Evolutionary conservation across 495 filamentous ascomycete genomes (phyloP).

Genomic region (Daldinia loculata): DNA sequence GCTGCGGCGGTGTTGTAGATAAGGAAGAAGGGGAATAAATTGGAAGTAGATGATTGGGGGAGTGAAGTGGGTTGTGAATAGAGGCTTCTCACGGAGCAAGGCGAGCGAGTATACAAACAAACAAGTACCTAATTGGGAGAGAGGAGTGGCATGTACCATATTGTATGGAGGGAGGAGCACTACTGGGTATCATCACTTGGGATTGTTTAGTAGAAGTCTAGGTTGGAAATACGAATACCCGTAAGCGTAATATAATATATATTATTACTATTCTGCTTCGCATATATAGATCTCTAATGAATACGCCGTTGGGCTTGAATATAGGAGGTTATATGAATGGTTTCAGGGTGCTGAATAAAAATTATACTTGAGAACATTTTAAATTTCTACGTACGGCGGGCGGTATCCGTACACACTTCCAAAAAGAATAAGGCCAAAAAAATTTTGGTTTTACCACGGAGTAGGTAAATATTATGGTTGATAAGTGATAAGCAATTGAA

Average conservation of each 20-base stretch:
- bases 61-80: neutral
- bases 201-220: neutral
- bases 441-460: no score
- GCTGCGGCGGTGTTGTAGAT: slow-evolving; percentile 1
- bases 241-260: neutral
- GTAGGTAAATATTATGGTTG: no score
- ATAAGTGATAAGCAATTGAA: no score
- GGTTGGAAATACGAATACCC: slow-evolving; percentile 9
- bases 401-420: no score
- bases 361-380: no score
- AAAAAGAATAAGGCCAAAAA: neutral
- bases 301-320: no score
- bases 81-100: neutral
- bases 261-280: no score
- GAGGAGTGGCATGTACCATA: neutral
- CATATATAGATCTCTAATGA: no score
- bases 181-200: neutral
- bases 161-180: neutral
- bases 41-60: neutral
- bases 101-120: neutral
- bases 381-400: no score
- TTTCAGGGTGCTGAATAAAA: no score
- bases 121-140: neutral
- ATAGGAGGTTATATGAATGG: no score
- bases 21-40: neutral